phyloP scores from a whole-genome alignment of 176 grass and related monocot genomes.

The barley (Hordeum vulgare) region MorexV3_pseudomolecules_assembly NC_058523.1:304229163-304229662 shows the following conservation, averaged over 20 bases:
- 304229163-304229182: slow-evolving; percentile 84
- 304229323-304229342: not conserved
- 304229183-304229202: slow-evolving; percentile 88
- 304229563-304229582: not conserved
- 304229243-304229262: slow-evolving; percentile 41
- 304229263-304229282: not conserved
- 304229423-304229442: slow-evolving; percentile 16
- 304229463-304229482: slow-evolving; percentile 31
- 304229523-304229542: not conserved
- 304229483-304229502: not conserved
- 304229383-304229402: not conserved
- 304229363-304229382: not conserved
- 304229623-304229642: too few relatives aligned
- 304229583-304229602: too few relatives aligned
- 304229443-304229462: not conserved
- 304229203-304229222: slow-evolving; percentile 64
- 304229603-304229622: too few relatives aligned
- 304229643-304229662: too few relatives aligned
- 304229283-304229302: not conserved
- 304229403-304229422: not conserved
- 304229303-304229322: not conserved
- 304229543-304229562: not conserved
- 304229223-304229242: slow-evolving; percentile 9
- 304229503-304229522: slow-evolving; percentile 11
- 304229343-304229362: not conserved